Percentiles rank a stretch among this genome's conserved stretches.
Evolutionary conservation across 2,329 filamentous ascomycete species (phyloP).

Genomic region (Botryotinia narcissicola): DNA sequence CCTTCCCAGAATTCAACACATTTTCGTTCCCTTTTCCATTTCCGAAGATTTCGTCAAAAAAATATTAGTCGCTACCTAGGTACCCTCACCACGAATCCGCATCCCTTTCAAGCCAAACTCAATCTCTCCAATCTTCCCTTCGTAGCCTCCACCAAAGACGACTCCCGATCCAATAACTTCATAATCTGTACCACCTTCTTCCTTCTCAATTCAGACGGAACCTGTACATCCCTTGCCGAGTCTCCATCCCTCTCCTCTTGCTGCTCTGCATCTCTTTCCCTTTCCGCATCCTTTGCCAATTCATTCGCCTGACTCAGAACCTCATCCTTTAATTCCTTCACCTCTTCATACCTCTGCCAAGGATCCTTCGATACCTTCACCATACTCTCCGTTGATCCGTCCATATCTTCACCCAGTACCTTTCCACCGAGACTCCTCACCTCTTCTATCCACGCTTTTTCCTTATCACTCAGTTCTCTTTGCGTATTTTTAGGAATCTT

Average conservation of each 20-base stretch:
- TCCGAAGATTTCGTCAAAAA: neutral
- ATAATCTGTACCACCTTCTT: constrained; percentile 64
- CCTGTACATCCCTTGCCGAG: constrained; percentile 37
- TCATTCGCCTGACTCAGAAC: constrained; percentile 39
- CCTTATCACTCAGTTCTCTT: constrained; percentile 60
- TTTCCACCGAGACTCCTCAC: constrained; percentile 45
- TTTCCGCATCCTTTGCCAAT: constrained; percentile 3
- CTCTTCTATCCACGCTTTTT: constrained; percentile 58
- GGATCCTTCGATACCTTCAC: constrained; percentile 43
- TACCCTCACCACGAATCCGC: neutral
- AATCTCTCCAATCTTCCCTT: constrained; percentile 61
- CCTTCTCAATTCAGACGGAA: constrained; percentile 60
- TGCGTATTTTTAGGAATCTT: constrained; percentile 49
- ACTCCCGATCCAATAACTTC: constrained; percentile 62
- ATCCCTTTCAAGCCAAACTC: constrained; percentile 27
- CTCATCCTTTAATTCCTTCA: constrained; percentile 41
- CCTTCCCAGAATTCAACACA: neutral
- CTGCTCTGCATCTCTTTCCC: neutral
- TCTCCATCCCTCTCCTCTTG: constrained; percentile 22
- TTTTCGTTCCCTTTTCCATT: no score
- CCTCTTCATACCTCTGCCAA: constrained; percentile 57
- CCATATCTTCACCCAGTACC: constrained; percentile 31
- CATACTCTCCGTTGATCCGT: constrained; percentile 2
- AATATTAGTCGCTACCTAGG: neutral
- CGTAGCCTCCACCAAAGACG: constrained; percentile 65